A percentile compares a stretch with the other conserved stretches of the same genome.
These are phyloP conservation scores for Fusarium sp. DNA, from an alignment of 2,329 filamentous ascomycete species.

Conservation along the genomic window DNA sequence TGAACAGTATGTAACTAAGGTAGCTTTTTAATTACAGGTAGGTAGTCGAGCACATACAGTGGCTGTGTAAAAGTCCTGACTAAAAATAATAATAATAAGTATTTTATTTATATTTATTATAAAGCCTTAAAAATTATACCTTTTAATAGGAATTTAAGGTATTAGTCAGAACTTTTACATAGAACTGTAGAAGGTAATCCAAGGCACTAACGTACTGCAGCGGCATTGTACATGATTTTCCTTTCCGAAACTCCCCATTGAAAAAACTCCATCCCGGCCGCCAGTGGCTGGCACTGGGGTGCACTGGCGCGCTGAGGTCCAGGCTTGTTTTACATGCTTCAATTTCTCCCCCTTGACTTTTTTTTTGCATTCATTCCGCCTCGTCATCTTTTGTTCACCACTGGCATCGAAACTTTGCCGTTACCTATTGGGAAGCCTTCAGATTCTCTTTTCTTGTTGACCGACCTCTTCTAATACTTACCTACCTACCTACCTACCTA, in stretches of 20 bases:
- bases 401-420: conserved; percentile 2
- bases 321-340: conserved; percentile 2
- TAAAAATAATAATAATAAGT: no score
- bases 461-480: not conserved
- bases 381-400: conserved; percentile 8
- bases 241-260: conserved; percentile 14
- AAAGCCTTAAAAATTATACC: no score
- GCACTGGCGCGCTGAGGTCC: conserved; percentile 17
- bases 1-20: not conserved
- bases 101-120: no score
- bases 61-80: no score
- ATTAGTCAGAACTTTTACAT: no score
- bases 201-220: no score
- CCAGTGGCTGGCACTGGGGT: conserved; percentile 18
- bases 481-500: not conserved
- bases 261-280: not conserved
- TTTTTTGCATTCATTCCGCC: not conserved
- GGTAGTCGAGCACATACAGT: not conserved
- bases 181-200: no score
- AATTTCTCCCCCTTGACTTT: conserved; percentile 17
- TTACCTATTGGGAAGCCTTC: not conserved
- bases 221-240: conserved; percentile 3
- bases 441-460: not conserved
- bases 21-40: no score
- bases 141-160: no score